Base-by-base conservation (phyloP, 139 green algal genomes). In the Chlamydomonas schloesseri region DNA sequence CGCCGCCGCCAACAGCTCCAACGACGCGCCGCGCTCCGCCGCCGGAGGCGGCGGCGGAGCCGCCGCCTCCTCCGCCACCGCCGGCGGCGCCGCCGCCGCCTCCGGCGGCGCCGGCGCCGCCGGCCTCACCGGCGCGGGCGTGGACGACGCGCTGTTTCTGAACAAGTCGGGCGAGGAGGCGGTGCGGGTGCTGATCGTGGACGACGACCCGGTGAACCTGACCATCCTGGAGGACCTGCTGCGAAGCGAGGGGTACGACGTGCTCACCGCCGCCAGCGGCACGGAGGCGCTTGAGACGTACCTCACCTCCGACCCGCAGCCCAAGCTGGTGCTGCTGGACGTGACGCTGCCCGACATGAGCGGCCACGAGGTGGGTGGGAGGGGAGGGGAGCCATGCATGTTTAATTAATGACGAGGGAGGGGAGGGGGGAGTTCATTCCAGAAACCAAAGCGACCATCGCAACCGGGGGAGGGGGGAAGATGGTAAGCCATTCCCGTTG, bases 261-360 rank as follows among this genome's bases (percentile, higher is more conserved):
- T 84, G 37, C 37, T 91, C 34, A 87, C 76, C 0, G 88, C 88
- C 26, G 87, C 71, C 57, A 81, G 33, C 33, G 88, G 84, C 67
- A 88, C 76, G 50, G 88, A 92, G 73, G 88, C 78, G 26, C 80
- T 92, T 13, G 84, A 92, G 73, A n/a, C 78, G 36, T 91, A 86
- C 72, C 62, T 91, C 62, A 89, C 50, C 15, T 55, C 60, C 11
- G 55, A 62, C 55, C 88, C 84, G 29, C 88, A 87, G 36, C 64
- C 82, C 24, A 85, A 92, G 80, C 80, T 92, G 73, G 88, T 92
- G 79, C 80, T 92, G 83, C 80, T 92, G 73, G 88, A 92, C 57
- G 83, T 92, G 20, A 88, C 88, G 67, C 83, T 92, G 67, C 88
- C 88, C 13, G 88, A 92, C 80, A 68, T 92, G 53, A 87, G 76